A percentile compares a stretch with the other conserved stretches of the same genome.
These are phyloP conservation scores for Mortierella sp. DNA, from an alignment of 371 early-diverging fungal genomes.

Conservation along the genomic window DNA sequence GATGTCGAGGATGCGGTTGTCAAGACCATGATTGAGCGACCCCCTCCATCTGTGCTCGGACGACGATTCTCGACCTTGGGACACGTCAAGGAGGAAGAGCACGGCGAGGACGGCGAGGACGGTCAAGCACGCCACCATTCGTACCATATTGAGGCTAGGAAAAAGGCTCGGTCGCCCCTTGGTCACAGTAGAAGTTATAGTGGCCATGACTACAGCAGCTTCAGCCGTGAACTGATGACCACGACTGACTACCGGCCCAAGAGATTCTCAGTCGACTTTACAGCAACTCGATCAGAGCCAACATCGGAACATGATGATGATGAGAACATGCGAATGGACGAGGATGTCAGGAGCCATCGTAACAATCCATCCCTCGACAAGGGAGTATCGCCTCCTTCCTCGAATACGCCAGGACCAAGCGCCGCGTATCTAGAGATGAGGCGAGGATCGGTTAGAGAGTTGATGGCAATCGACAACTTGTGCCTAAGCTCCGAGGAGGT, in stretches of 20 bases:
- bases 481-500: conserved; percentile 48
- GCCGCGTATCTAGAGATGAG: conserved; percentile 27
- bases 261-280: conserved; percentile 37
- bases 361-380: no score
- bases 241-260: conserved; percentile 25
- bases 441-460: conserved; percentile 43
- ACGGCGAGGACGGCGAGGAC: conserved; percentile 29
- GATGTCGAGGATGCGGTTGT: conserved; percentile 37
- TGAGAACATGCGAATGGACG: conserved; percentile 23
- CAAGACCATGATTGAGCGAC: conserved; percentile 42
- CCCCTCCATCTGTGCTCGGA: conserved; percentile 15
- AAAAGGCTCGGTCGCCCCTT: conserved; percentile 7
- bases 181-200: conserved; percentile 32
- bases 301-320: conserved; percentile 34
- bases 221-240: conserved; percentile 7
- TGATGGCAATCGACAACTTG: conserved; percentile 49
- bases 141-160: conserved; percentile 31
- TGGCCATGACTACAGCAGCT: conserved; percentile 6
- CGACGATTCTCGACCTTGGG: conserved; percentile 46
- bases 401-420: no score
- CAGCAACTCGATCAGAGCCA: conserved; percentile 28
- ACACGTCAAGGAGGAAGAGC: conserved; percentile 46
- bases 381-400: no score
- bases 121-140: conserved; percentile 20
- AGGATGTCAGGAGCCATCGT: no score